A percentile compares a stretch with the other conserved stretches of the same genome.
phyloP scores from a whole-genome alignment of 345 rosid genomes.

The Cardamine resedifolia region DNA sequence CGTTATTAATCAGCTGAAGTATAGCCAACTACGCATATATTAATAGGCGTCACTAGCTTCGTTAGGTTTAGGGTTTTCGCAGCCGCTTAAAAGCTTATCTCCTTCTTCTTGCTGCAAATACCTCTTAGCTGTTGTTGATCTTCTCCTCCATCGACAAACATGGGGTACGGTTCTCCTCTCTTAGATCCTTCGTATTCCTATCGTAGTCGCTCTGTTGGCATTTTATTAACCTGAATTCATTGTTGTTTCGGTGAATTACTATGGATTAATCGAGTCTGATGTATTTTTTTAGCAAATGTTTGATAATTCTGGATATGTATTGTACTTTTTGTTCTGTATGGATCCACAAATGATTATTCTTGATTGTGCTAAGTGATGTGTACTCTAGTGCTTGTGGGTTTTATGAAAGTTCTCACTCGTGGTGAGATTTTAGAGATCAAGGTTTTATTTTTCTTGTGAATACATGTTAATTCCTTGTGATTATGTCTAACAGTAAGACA shows the following conservation, averaged over 20 bases:
- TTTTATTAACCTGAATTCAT: not conserved
- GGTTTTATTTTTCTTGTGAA: not conserved
- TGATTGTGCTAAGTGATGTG: not conserved
- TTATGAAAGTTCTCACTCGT: not conserved
- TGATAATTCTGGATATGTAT: not conserved
- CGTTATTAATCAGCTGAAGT: not conserved
- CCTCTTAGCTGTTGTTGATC: constrained; percentile 15
- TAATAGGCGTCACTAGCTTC: not conserved
- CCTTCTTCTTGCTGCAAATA: not conserved
- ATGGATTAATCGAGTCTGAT: not conserved
- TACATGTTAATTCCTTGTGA: not conserved
- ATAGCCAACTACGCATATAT: constrained; percentile 7
- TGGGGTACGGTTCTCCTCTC: constrained; percentile 29
- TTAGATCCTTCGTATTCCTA: not conserved
- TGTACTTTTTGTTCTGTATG: not conserved
- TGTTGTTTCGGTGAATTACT: not conserved
- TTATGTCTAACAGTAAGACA: constrained; percentile 48
- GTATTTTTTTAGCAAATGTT: not conserved
- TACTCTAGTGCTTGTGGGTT: not conserved
- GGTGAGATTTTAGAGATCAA: not conserved
- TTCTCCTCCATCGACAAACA: constrained; percentile 31
- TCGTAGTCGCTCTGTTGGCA: not conserved
- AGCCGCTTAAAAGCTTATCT: constrained; percentile 25
- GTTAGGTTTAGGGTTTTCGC: constrained; percentile 31
- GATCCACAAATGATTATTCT: not conserved